These are phyloP conservation scores for Parasitella parasitica DNA, from an alignment of 371 early-diverging fungal genomes.

Conservation along the genomic window DNA sequence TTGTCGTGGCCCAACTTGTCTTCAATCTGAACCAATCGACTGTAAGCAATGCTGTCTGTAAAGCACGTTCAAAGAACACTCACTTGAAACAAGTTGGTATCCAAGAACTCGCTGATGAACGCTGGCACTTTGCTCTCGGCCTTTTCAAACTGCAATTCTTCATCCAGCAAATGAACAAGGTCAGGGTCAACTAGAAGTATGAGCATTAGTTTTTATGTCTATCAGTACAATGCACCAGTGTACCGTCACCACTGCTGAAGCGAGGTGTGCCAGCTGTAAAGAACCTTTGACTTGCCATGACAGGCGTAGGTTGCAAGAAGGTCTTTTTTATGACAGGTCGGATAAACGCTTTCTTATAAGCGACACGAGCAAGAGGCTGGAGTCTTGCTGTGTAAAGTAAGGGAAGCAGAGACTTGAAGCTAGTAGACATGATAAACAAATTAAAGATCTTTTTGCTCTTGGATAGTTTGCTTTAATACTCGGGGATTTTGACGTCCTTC, in stretches of 20 bases:
- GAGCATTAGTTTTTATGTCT: neutral
- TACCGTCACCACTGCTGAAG: conserved; percentile 23
- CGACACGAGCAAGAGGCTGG: neutral
- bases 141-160: conserved; percentile 77
- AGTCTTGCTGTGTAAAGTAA: neutral
- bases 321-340: neutral
- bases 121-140: conserved; percentile 32
- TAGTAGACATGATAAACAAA: neutral
- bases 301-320: neutral
- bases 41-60: neutral
- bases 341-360: neutral
- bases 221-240: neutral
- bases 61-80: neutral
- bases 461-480: neutral
- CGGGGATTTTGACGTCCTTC: neutral
- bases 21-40: conserved; percentile 47
- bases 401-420: neutral
- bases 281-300: neutral
- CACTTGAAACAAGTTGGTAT: conserved; percentile 67
- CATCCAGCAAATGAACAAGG: conserved; percentile 59
- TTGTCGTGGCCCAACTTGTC: conserved; percentile 72
- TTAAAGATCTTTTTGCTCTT: neutral
- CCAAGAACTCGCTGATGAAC: conserved; percentile 69
- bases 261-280: conserved; percentile 8
- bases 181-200: conserved; percentile 52